These are phyloP conservation scores for Dryadomyces quercus-mongolicae DNA, from an alignment of 2,329 filamentous ascomycete genomes.

Conservation along the genomic window DNA sequence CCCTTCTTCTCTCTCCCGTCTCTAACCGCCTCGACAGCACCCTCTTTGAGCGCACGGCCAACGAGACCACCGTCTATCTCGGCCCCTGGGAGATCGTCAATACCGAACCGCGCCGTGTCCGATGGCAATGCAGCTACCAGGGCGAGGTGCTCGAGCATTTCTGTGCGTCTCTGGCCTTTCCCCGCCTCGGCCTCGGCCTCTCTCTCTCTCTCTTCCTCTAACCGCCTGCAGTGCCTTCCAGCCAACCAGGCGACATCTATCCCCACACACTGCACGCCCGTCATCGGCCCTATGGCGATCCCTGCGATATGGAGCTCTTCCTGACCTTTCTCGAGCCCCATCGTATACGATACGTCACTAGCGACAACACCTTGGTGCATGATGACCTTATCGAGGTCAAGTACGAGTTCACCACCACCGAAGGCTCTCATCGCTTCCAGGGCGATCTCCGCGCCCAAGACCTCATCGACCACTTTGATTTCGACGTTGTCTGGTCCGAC, in stretches of 20 bases:
- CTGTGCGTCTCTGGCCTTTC: slow-evolving; percentile 22
- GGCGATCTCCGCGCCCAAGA: slow-evolving; percentile 34
- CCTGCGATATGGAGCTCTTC: slow-evolving; percentile 36
- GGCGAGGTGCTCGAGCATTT: slow-evolving; percentile 39
- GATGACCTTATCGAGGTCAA: slow-evolving; percentile 35
- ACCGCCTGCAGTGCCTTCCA: slow-evolving; percentile 28
- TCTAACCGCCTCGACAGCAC: slow-evolving; percentile 21
- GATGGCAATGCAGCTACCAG: slow-evolving; percentile 41
- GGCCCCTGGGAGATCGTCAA: slow-evolving; percentile 41
- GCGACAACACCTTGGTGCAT: slow-evolving; percentile 32
- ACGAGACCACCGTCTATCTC: slow-evolving; percentile 37
- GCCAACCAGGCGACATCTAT: slow-evolving; percentile 29
- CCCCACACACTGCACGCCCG: slow-evolving; percentile 37
- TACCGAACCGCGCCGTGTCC: slow-evolving; percentile 33
- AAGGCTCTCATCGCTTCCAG: slow-evolving; percentile 35
- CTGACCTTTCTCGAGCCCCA: slow-evolving; percentile 35
- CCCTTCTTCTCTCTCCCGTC: not conserved
- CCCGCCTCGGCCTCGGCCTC: no score
- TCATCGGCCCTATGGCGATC: slow-evolving; percentile 37
- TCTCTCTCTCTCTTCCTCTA: not conserved
- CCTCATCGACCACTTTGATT: slow-evolving; percentile 37
- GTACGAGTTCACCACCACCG: slow-evolving; percentile 38
- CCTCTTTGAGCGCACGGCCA: slow-evolving; percentile 35
- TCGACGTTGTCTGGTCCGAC: slow-evolving; percentile 41
- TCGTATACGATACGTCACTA: slow-evolving; percentile 33